Percentiles rank a stretch among this genome's conserved stretches.
Conservation (phyloP, 495 filamentous ascomycete genomes). For the Trichoderma asperelloides region DNA sequence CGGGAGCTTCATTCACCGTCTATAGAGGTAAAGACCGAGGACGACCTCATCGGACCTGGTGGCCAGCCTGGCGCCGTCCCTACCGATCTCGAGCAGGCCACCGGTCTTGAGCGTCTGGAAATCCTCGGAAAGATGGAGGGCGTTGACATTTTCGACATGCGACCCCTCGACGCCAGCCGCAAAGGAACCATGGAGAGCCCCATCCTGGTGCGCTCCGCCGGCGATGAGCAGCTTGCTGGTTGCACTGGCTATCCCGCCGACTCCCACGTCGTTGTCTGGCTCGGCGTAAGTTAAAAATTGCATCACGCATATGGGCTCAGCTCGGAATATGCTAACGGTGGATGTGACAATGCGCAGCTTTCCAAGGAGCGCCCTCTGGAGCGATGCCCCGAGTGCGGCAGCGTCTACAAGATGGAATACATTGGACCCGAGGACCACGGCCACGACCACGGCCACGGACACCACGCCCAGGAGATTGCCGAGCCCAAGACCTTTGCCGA, state of each 20-base stretch:
- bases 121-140: conserved; percentile 99
- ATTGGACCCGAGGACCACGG: conserved; percentile 65
- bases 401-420: conserved; percentile 95
- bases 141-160: conserved; percentile 97
- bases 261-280: conserved; percentile 83
- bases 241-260: conserved; percentile 93
- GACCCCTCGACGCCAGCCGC: conserved; percentile 82
- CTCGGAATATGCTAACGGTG: conserved; percentile 10
- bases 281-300: conserved; percentile 53
- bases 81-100: conserved; percentile 87
- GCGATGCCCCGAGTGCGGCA: conserved; percentile 92
- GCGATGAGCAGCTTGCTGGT: conserved; percentile 92
- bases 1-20: neutral
- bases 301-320: neutral
- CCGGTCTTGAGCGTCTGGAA: conserved; percentile 95
- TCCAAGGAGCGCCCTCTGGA: conserved; percentile 83
- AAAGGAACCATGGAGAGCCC: conserved; percentile 85
- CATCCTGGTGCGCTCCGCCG: conserved; percentile 77
- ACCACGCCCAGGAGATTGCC: conserved; percentile 49
- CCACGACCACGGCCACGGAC: conserved; percentile 37
- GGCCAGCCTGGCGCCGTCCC: conserved; percentile 74
- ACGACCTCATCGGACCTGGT: conserved; percentile 79
- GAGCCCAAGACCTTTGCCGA: conserved; percentile 91
- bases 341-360: conserved; percentile 41
- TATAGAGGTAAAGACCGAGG: conserved; percentile 71